Percentiles rank a stretch among this genome's conserved stretches.
phyloP scores from a whole-genome alignment of 768 basidiomycete genomes.

The Podaxis sp. region DNA sequence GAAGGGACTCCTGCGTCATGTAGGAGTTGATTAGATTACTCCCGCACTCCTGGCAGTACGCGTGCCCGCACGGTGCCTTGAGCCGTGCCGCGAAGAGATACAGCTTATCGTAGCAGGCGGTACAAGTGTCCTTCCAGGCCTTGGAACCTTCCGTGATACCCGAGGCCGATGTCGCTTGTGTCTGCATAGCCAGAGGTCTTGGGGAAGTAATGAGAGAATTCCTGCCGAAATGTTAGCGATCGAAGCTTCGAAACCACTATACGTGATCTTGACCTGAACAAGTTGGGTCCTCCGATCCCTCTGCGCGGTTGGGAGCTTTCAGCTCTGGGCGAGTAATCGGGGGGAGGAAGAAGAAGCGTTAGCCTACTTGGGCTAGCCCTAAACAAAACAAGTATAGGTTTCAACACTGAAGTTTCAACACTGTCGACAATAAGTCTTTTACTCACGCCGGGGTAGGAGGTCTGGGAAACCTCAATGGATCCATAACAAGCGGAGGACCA shows the following conservation, averaged over 20 bases:
- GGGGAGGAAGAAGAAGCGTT: neutral
- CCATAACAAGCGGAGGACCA: neutral
- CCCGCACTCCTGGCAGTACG: slow-evolving; percentile 16
- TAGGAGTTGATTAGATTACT: slow-evolving; percentile 8
- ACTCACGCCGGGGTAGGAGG: neutral
- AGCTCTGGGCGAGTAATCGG: neutral
- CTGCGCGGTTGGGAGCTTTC: neutral
- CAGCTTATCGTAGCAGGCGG: neutral
- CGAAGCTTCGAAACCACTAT: neutral
- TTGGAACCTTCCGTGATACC: neutral
- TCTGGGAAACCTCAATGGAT: neutral
- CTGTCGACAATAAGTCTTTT: neutral
- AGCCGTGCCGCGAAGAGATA: neutral
- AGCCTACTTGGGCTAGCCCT: neutral
- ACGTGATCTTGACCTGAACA: neutral
- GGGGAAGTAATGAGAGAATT: neutral
- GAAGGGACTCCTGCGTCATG: slow-evolving; percentile 15
- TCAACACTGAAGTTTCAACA: neutral
- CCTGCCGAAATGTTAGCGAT: neutral
- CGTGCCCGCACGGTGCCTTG: slow-evolving; percentile 16
- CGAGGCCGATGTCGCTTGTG: neutral
- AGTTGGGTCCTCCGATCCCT: neutral
- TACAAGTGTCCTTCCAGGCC: neutral
- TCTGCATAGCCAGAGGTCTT: neutral
- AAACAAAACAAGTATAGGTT: neutral